These are phyloP conservation scores for Populus hybrid DNA, from an alignment of 441 rosid species.

Conservation along the genomic window DNA sequence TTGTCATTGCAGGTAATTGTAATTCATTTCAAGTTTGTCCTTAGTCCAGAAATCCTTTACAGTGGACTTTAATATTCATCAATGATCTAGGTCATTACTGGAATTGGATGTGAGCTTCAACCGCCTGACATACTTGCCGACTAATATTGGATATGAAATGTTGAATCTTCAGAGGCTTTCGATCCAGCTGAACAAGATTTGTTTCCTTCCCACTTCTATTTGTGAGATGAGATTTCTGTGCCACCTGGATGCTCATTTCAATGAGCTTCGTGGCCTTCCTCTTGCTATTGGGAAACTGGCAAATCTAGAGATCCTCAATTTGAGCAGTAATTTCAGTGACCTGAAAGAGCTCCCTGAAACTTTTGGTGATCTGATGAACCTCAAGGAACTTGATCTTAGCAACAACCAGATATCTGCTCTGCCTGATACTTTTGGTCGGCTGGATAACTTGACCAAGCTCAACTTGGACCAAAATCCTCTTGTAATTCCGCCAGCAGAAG, in stretches of 20 bases:
- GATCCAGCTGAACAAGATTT: constrained; percentile 72
- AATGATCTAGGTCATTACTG: constrained; percentile 51
- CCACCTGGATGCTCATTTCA: constrained; percentile 78
- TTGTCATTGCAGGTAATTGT: constrained; percentile 62
- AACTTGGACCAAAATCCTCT: constrained; percentile 77
- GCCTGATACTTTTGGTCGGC: constrained; percentile 75
- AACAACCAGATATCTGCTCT: constrained; percentile 79
- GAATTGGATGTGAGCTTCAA: constrained; percentile 86
- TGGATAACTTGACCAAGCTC: constrained; percentile 66
- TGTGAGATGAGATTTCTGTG: constrained; percentile 65
- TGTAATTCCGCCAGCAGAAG: constrained; percentile 57
- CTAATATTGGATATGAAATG: constrained; percentile 70
- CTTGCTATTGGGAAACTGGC: constrained; percentile 53
- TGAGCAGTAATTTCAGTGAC: constrained; percentile 79
- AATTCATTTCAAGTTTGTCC: constrained; percentile 9
- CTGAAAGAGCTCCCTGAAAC: constrained; percentile 69
- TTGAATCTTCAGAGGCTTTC: constrained; percentile 58
- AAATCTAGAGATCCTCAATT: constrained; percentile 68
- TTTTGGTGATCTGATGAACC: constrained; percentile 70
- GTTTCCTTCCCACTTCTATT: constrained; percentile 64
- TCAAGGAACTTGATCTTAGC: constrained; percentile 85
- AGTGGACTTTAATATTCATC: not conserved
- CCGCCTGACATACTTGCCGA: constrained; percentile 67
- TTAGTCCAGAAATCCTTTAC: not conserved
- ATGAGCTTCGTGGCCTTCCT: constrained; percentile 72